Conservation (phyloP, 1,139 yeast genomes). For the Zhuliangozyma blackwelliae region DNA sequence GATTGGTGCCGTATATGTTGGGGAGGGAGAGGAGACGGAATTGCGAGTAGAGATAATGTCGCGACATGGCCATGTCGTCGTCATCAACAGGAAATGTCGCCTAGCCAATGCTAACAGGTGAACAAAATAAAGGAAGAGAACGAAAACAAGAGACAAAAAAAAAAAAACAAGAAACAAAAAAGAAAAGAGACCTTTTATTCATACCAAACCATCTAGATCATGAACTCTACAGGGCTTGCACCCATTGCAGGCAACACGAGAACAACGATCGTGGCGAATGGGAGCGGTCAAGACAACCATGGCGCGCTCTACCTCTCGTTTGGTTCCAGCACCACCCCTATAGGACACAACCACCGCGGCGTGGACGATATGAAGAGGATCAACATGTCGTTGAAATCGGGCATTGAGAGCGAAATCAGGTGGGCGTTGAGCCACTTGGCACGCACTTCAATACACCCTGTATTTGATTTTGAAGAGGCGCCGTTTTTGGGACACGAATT, state of each 20-base stretch:
- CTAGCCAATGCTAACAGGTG: too few species aligned
- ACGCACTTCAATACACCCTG: conserved; percentile 51
- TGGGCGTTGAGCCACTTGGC: conserved; percentile 66
- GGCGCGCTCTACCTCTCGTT: conserved; percentile 1
- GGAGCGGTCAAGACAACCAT: conserved; percentile 7
- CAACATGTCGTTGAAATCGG: conserved; percentile 58
- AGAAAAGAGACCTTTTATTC: too few species aligned
- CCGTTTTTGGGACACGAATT: conserved; percentile 50
- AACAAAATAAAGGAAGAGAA: too few species aligned
- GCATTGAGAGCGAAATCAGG: conserved; percentile 54
- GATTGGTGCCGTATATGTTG: too few species aligned
- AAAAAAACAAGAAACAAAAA: too few species aligned
- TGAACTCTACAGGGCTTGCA: too few species aligned
- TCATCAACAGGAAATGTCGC: too few species aligned
- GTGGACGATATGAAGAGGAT: conserved; percentile 56
- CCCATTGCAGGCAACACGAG: conserved; percentile 20
- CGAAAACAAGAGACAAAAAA: too few species aligned
- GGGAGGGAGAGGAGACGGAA: too few species aligned
- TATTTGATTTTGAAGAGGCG: conserved; percentile 45
- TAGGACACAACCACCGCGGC: conserved; percentile 53
- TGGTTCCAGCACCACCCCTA: conserved; percentile 9
- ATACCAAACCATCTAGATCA: too few species aligned
- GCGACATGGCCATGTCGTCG: too few species aligned
- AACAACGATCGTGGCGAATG: conserved; percentile 14
- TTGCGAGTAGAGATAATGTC: too few species aligned